Base-by-base conservation (phyloP, 345 rosid genomes). In the Dipteronia sinensis region DNA sequence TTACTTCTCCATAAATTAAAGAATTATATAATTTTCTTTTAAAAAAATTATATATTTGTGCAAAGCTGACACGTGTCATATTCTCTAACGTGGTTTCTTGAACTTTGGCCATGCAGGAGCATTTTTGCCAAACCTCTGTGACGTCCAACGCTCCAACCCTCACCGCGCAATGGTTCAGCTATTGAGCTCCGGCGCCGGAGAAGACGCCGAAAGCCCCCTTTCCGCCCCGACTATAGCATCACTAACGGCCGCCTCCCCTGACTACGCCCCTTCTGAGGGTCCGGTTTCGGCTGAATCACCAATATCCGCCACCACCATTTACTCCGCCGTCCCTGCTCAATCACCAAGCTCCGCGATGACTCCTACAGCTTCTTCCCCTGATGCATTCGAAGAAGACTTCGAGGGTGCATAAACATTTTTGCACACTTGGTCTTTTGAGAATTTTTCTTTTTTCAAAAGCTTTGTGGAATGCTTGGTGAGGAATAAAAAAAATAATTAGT, bases 41-140 rank as follows among this genome's bases (percentile, higher is more conserved):
- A 8, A 46, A 46, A 42, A 6, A 42, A 42, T 42, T 42, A 49
- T 49, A 49, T 15, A 13, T 15, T 12, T 49, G 3, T 49, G 4
- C 74, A 20, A 27, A 69, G 4, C 3, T 71, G 3, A 61, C 34
- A n/a, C 10, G 25, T 23, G 6, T 29, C 44, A 65, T 11, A 4
- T 38, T 25, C 16, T 8, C 17, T 13, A 12, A 66, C 23, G 23
- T 31, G 19, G 71, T 9, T 64, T 10, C 6, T 53, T 27, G 58
- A 46, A 29, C 55, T 34, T 46, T 25, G 46, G 27, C 31, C 22
- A 49, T 78, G 87, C 89, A 96, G 99, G 99, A 58, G 98, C 91
- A 46, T 94, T 86, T 84, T 86, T 96, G 86, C 98, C 98, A 7
- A 94, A 92, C 63, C 85, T 96, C 0, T 96, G 99, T 25, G 76